Evolutionary conservation across 345 rosid species (phyloP), one percentile per base, ranked within the genome.

Genomic region (Fremontodendron californicum): DNA sequence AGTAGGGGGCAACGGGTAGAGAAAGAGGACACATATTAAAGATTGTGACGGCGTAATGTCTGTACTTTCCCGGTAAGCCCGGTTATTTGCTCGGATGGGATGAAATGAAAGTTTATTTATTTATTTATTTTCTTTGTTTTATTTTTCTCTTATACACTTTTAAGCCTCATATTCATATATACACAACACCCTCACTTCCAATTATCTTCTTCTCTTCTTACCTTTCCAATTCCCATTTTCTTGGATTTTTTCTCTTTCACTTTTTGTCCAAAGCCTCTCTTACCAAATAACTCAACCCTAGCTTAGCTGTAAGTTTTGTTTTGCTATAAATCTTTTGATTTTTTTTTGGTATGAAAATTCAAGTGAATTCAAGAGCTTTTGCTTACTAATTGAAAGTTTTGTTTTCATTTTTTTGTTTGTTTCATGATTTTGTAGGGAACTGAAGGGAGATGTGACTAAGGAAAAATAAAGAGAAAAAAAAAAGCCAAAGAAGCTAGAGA

Each of bases 201-300:
- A 23, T n/a, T 77, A 40, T 77, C 74, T 67, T 40, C n/a, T n/a
- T n/a, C n/a, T n/a, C 33, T 11, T 57, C 51, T 13, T 21, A 45
- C 70, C 42, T n/a, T 39, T 9, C 48, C 51, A 65, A 51, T 77
- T 68, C 64, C 79, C 74, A 52, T 68, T 77, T 66, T 19, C 54
- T 54, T 16, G 73, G 62, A 76, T 51, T 76, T 66, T n/a, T 77
- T 51, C 35, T 35, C 1, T 27, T n/a, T 4, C 43, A 5, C 6
- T 62, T 65, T 40, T 69, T 33, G 21, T 7, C 21, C 19, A 0
- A 43, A 6, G 10, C 10, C 35, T 37, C 9, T 33, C 70, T 21
- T 16, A 8, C 70, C 58, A 58, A 70, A 35, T 29, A 52, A 46
- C 68, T 48, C 76, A 70, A 71, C 71, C 75, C 75, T 77, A 58